A percentile compares a stretch with the other conserved stretches of the same genome.
Conservation (phyloP, 2,329 filamentous ascomycete species). For the Alternaria brassicicola region DNA sequence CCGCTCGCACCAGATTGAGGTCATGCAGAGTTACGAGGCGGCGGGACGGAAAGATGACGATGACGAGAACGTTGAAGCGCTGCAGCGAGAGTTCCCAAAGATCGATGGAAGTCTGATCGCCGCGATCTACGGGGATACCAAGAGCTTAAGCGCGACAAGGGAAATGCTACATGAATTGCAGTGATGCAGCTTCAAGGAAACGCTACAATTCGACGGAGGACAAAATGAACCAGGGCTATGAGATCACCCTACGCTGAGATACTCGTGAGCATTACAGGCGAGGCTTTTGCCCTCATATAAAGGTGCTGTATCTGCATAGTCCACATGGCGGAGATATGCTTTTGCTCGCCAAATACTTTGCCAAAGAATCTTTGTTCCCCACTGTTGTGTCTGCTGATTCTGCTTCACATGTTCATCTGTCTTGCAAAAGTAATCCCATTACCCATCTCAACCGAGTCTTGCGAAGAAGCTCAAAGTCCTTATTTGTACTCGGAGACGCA, state of each 20-base stretch:
- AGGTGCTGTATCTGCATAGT: not conserved
- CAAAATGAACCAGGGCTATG: not conserved
- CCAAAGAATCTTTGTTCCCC: not conserved
- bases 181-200: not conserved
- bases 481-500: not conserved
- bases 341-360: not conserved
- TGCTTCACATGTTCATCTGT: not conserved
- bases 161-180: constrained; percentile 53
- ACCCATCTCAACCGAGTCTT: not conserved
- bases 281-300: not conserved
- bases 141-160: constrained; percentile 51
- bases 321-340: not conserved
- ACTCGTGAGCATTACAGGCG: not conserved
- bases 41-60: constrained; percentile 44
- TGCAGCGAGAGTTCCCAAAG: constrained; percentile 53
- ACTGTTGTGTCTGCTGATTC: not conserved
- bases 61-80: constrained; percentile 50
- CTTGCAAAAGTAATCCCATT: not conserved
- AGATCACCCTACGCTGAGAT: not conserved
- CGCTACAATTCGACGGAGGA: not conserved
- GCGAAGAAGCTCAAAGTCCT: not conserved
- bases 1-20: constrained; percentile 52
- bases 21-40: constrained; percentile 50
- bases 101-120: constrained; percentile 54
- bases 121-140: constrained; percentile 53